These are phyloP conservation scores for Xylariaceae sp. DNA, from an alignment of 2,329 filamentous ascomycete species.

Conservation along the genomic window DNA sequence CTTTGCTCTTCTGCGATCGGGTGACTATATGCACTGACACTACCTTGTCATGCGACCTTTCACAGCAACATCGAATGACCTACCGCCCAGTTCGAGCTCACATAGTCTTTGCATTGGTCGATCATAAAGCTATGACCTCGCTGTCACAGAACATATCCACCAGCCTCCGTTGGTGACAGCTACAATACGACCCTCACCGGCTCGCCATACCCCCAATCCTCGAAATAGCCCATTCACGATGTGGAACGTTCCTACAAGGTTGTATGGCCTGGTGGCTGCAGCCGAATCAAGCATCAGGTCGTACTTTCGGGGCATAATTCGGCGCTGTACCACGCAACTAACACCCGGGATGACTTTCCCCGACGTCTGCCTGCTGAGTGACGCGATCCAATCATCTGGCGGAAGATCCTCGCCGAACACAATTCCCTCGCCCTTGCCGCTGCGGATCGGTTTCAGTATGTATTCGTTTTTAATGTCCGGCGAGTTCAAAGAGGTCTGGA, in stretches of 20 bases:
- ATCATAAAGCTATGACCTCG: no score
- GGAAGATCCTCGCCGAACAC: slow-evolving; percentile 38
- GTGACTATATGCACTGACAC: no score
- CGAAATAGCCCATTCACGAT: slow-evolving; percentile 15
- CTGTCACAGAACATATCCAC: slow-evolving; percentile 34
- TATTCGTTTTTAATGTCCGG: slow-evolving; percentile 26
- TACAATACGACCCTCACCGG: slow-evolving; percentile 30
- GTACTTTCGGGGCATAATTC: slow-evolving; percentile 31
- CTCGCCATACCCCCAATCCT: slow-evolving; percentile 34
- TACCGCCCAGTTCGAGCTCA: no score
- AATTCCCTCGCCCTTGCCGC: slow-evolving; percentile 40
- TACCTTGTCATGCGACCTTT: no score
- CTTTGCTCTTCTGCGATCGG: no score
- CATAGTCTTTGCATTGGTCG: no score
- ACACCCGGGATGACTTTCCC: slow-evolving; percentile 6
- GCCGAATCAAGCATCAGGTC: slow-evolving; percentile 31
- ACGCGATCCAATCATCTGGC: slow-evolving; percentile 28
- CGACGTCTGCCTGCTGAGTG: slow-evolving; percentile 19
- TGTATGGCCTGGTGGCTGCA: slow-evolving; percentile 24
- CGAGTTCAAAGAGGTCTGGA: slow-evolving; percentile 8
- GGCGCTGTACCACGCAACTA: slow-evolving; percentile 31
- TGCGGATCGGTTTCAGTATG: slow-evolving; percentile 38
- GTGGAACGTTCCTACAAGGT: slow-evolving; percentile 36
- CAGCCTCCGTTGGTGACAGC: slow-evolving; percentile 33
- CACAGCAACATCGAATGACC: no score